Evolutionary conservation across 257 asterid species (phyloP), one percentile per base, ranked within the genome.

Genomic region (Anisodus tanguticus): DNA sequence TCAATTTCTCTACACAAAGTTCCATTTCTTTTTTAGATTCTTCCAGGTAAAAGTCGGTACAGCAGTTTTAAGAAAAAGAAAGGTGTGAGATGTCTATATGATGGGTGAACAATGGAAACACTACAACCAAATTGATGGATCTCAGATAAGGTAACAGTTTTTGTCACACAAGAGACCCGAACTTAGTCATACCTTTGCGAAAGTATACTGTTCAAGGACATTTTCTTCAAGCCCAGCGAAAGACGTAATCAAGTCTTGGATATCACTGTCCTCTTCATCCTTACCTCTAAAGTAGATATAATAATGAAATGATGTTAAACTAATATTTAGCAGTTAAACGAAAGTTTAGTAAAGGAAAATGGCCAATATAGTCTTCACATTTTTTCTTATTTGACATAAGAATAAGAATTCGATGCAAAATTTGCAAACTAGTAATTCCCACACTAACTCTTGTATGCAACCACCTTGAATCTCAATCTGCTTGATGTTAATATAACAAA

Each of bases 201-300:
- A 90, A 89, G 99, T 93, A 88, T 96, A 96, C 86, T 92, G 95
- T 86, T 87, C 94, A 85, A 96, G 93, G 84, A 96, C 95, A 89
- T 94, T 94, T 92, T 96, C 99, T 88, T 96, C 99, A 86, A 94
- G 95, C 67, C 92, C 91, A 19, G 93, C 90, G 86, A 93, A 93
- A 31, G 98, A 93, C 88, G 83, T 72, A 47, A 96, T 86, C 88
- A 96, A 91, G 84, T 96, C 99, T 86, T 90, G 92, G 88, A 93
- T 88, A 88, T 96, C 99, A 85, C 78, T 86, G 87, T 92, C 97
- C 66, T 90, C 96, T 83, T 94, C 99, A 55, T 83, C 91, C 82
- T 92, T 90, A 66, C 83, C 95, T 88, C 99, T 96, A 91, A 77
- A 71, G 72, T 13, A 60, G 69, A 35, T 45, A 55, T 84, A 86